phyloP scores from a whole-genome alignment of 2,329 filamentous ascomycete genomes.

The Kalmusia sp. region DNA sequence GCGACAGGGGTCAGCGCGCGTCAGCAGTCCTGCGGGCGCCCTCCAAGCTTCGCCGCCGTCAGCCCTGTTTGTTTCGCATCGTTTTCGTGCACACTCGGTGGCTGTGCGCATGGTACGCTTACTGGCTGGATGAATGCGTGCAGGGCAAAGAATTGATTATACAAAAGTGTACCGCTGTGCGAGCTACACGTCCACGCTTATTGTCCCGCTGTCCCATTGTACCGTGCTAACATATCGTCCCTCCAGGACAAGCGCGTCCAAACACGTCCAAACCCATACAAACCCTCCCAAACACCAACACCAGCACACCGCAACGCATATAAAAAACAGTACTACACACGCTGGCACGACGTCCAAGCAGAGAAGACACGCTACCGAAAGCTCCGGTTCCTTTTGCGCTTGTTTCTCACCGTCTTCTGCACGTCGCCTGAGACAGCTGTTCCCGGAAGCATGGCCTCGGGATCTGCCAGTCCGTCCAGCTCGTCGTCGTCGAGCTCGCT shows the following conservation, averaged over 20 bases:
- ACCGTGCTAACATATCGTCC: background rate
- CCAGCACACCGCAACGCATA: constrained; percentile 1
- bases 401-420: constrained; percentile 36
- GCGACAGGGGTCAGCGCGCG: constrained; percentile 5
- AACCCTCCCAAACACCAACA: constrained; percentile 3
- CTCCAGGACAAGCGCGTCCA: background rate
- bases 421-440: constrained; percentile 30
- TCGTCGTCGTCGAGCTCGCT: constrained; percentile 94
- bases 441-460: constrained; percentile 35
- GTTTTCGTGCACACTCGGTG: background rate
- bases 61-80: background rate
- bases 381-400: constrained; percentile 15
- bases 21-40: background rate
- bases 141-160: background rate
- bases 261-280: constrained; percentile 4
- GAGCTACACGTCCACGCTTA: background rate
- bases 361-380: constrained; percentile 19
- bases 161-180: background rate
- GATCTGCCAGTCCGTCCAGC: constrained; percentile 66
- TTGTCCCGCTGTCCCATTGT: no score
- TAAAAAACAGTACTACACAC: background rate
- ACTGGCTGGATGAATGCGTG: background rate
- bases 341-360: constrained; percentile 2
- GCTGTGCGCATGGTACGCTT: background rate
- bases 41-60: background rate